Evolutionary conservation across 805 yeast species (phyloP).

Genomic region (Saturnispora dispora): DNA sequence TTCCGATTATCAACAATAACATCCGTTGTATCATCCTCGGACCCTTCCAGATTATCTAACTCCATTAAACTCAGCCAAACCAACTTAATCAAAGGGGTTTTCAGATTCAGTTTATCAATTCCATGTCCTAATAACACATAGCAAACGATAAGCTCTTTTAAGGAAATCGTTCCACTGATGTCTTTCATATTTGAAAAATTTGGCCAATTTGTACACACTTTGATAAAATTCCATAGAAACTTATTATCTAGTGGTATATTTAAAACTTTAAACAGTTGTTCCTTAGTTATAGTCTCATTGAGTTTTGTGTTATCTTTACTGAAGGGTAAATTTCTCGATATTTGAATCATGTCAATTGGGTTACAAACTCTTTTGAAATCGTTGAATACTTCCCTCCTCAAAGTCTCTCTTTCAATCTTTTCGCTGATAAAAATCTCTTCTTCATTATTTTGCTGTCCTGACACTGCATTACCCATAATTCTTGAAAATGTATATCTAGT

Average conservation of each 20-base stretch:
- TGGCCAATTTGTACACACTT: constrained; percentile 10
- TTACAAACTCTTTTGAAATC: not conserved
- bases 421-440: not conserved
- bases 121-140: constrained; percentile 5
- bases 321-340: constrained; percentile 4
- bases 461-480: constrained; percentile 3
- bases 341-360: constrained; percentile 6
- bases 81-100: not conserved
- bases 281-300: not conserved
- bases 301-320: not conserved
- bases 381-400: not conserved
- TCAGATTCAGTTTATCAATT: not conserved
- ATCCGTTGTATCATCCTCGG: constrained; percentile 13
- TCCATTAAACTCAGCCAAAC: constrained; percentile 2
- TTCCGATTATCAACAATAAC: constrained; percentile 16
- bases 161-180: not conserved
- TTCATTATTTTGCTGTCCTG: not conserved
- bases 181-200: not conserved
- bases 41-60: not conserved
- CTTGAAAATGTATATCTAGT: too few species aligned
- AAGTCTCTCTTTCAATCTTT: not conserved
- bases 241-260: constrained; percentile 15
- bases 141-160: constrained; percentile 4
- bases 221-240: constrained; percentile 6
- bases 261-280: not conserved